phyloP scores from a whole-genome alignment of 2,329 filamentous ascomycete genomes.

The Zopfia rhizophila region DNA sequence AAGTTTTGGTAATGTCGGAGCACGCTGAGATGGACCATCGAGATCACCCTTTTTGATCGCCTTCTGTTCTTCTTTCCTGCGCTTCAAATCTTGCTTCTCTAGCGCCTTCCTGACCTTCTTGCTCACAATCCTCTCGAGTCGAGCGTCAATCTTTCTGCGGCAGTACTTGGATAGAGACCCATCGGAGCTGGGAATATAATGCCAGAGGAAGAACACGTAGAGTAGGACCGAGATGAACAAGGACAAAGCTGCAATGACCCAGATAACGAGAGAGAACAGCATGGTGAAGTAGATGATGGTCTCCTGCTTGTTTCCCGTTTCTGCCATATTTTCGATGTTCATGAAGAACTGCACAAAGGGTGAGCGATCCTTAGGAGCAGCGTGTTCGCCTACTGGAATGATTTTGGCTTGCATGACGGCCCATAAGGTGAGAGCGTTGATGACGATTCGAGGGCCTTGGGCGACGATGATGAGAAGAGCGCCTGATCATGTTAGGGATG shows the following conservation, averaged over 20 bases:
- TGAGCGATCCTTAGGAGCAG: constrained; percentile 66
- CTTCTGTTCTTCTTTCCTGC: constrained; percentile 61
- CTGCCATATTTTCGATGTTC: constrained; percentile 79
- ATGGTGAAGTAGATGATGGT: constrained; percentile 87
- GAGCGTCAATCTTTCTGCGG: constrained; percentile 87
- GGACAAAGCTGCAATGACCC: constrained; percentile 80
- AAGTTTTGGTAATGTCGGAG: constrained; percentile 56
- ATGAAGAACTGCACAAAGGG: constrained; percentile 80
- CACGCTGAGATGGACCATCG: constrained; percentile 30
- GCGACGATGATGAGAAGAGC: constrained; percentile 91
- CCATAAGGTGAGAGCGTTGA: constrained; percentile 90
- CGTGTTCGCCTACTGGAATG: constrained; percentile 67
- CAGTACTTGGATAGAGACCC: constrained; percentile 87
- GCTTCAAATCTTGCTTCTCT: constrained; percentile 73
- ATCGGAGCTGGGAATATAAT: constrained; percentile 86
- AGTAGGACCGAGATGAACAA: constrained; percentile 80
- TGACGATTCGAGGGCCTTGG: constrained; percentile 88
- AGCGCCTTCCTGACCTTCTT: constrained; percentile 89
- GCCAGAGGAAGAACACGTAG: constrained; percentile 90
- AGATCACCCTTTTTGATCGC: constrained; percentile 65
- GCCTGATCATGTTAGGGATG: constrained; percentile 61
- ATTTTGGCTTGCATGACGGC: constrained; percentile 83
- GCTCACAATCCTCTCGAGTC: constrained; percentile 84
- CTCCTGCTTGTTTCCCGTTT: constrained; percentile 76
- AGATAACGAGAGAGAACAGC: constrained; percentile 90